Conservation (phyloP, 2,329 filamentous ascomycete species). For the Cercospora nicotianae region DNA sequence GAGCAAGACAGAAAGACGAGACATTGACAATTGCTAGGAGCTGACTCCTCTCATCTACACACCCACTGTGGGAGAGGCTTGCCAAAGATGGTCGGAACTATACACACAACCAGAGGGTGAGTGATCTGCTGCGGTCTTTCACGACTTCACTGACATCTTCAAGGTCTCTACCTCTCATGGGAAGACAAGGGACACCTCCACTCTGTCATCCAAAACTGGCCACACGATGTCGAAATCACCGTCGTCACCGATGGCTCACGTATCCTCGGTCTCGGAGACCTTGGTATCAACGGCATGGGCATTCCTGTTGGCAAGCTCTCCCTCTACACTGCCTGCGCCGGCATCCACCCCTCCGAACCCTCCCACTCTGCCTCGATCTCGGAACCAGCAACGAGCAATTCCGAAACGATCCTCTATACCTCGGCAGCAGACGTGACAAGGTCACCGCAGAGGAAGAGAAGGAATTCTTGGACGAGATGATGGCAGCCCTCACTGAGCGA, state of each 20-base stretch:
- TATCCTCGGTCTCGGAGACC: slow-evolving; percentile 87
- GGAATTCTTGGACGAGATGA: slow-evolving; percentile 96
- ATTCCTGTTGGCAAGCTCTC: slow-evolving; percentile 97
- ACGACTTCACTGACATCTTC: background rate
- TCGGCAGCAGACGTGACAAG: slow-evolving; percentile 83
- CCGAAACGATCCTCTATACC: slow-evolving; percentile 81
- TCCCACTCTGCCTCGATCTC: slow-evolving; percentile 63
- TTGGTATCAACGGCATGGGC: slow-evolving; percentile 95
- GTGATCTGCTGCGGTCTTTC: slow-evolving; percentile 18
- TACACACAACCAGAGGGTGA: slow-evolving; percentile 88
- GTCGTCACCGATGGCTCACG: slow-evolving; percentile 95
- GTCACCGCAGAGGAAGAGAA: slow-evolving; percentile 74
- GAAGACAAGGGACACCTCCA: slow-evolving; percentile 88
- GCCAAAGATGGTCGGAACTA: slow-evolving; percentile 91
- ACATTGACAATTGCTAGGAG: slow-evolving; percentile 51
- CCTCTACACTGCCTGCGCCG: slow-evolving; percentile 91
- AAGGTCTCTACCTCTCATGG: slow-evolving; percentile 86
- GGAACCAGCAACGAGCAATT: slow-evolving; percentile 64
- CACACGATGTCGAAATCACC: slow-evolving; percentile 89
- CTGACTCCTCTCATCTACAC: slow-evolving; percentile 85
- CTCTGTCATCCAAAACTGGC: slow-evolving; percentile 91
- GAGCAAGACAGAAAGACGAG: background rate
- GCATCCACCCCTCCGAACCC: slow-evolving; percentile 77
- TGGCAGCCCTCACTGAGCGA: slow-evolving; percentile 80
- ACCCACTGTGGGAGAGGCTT: slow-evolving; percentile 91